These are phyloP conservation scores for Colletotrichum nymphaeae DNA, from an alignment of 2,329 filamentous ascomycete species.

Conservation along the genomic window DNA sequence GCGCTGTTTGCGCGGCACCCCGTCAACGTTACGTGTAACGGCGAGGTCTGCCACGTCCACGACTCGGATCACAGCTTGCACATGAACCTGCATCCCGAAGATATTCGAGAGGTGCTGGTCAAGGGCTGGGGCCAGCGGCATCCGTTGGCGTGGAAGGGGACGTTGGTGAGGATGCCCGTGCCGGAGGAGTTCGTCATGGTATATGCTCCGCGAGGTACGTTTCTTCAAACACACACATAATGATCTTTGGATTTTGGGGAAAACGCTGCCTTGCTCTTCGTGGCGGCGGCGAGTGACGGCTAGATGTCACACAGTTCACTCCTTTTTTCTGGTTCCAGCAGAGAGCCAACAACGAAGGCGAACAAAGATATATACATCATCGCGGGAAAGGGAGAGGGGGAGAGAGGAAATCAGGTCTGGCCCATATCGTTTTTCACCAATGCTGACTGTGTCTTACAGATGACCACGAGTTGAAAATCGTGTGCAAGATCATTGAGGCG, in stretches of 20 bases:
- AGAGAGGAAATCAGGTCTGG: not conserved
- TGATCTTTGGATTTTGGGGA: not conserved
- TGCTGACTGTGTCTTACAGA: conserved; percentile 47
- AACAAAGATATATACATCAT: not conserved
- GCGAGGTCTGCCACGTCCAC: conserved; percentile 87
- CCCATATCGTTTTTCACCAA: not conserved
- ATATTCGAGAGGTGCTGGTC: conserved; percentile 77
- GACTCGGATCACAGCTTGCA: conserved; percentile 82
- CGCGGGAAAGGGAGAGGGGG: not conserved
- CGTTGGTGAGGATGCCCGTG: conserved; percentile 72
- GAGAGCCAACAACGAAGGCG: not conserved
- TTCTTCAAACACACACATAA: not conserved
- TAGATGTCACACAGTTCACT: not conserved
- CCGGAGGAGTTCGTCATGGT: conserved; percentile 83
- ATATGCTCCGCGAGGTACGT: conserved; percentile 76
- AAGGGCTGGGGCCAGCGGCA: conserved; percentile 84
- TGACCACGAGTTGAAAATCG: conserved; percentile 73
- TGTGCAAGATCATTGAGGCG: conserved; percentile 78
- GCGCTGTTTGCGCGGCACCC: conserved; percentile 78
- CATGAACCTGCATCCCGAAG: conserved; percentile 82
- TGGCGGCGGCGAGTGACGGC: not conserved
- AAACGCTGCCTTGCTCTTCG: not conserved
- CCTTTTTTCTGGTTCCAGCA: not conserved
- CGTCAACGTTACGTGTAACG: conserved; percentile 77
- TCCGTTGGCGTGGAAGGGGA: conserved; percentile 74